Evolutionary conservation across 176 grass and related monocot genomes (phyloP), one percentile per base, ranked within the genome.

Genomic region (Poa pratensis): DNA sequence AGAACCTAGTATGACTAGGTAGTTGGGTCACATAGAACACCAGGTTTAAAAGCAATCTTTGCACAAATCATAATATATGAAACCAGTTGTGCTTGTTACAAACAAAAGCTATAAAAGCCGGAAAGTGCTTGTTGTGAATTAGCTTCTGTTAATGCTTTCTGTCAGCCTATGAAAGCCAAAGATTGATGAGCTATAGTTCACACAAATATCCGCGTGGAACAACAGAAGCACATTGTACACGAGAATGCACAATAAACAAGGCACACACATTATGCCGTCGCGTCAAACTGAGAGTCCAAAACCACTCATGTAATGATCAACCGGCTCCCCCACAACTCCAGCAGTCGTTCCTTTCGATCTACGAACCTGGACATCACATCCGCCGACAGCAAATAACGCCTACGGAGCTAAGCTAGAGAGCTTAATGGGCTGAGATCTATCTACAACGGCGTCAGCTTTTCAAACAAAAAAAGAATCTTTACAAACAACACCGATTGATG

Each of bases 361-460:
- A 64, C 40, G 28, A 48, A 50, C 3, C 70, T 45, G 26, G 45
- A 64, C 24, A 79, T n/a, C 46, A 39, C 48, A 40, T 18, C 24
- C 28, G 17, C 12, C 52, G n/a, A 40, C 59, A 43, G 18, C 22
- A 19, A 80, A n/a, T 8, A 82, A 80, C 73, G 42, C 5, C 17
- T 55, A 81, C 26, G 58, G 20, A 59, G 2, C 34, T 55, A 74
- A 63, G 71, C 43, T 13, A 63, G 32, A 80, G 4, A 40, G 54
- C 78, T 67, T 39, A 67, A 26, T 67, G 72, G 3, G 26, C 26
- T n/a, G 9, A 69, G 51, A 87, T 82, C 86, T 30, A 45, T 9
- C 69, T 16, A 82, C 9, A 59, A 67, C 50, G 14, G 20, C 14
- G 19, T 65, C 70, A 35, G 50, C 6, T 0, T 77, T 69, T 49